Base-by-base conservation (phyloP, 768 basidiomycete species). In the Boletus speciosus region DNA sequence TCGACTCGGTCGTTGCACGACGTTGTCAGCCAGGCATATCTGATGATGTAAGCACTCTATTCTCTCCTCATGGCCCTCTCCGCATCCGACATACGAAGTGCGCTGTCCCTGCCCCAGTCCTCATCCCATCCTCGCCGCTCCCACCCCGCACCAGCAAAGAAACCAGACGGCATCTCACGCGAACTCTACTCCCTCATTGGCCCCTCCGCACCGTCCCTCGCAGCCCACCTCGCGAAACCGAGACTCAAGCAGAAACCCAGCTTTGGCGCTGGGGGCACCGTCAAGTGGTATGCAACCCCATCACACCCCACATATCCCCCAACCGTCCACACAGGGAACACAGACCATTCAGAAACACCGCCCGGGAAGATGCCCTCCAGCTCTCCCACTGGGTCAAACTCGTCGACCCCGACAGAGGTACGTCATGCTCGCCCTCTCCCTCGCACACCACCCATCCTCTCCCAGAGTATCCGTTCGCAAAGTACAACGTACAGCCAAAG, bases 131-230 rank as follows among this genome's bases (percentile, higher is more conserved):
- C 68, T 2, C 81, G 79, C 61, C 86, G 81, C 60, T 55, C 72
- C 4, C 35, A 67, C 23, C 51, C 74, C n/a, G 16, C 73, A 0
- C 51, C 68, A 2, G 64, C 76, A 12, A 80, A 81, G 64, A 92
- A 90, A 71, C 90, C 90, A 4, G 91, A 93, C 19, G 95, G 96
- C 19, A 94, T 98, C 56, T 88, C 93, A 0, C 79, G 94, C 61
- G 95, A 98, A 70, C 79, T 99, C 2, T 98, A 90, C 73, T 86
- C 90, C 1, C 83, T 99, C 55, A 98, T 99, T 60, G 96, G 96
- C n/a, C 85, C 92, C 55, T 89, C 91, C 45, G 88, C 89, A 11
- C 94, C 96, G 0, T 85, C 88, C 2, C 79, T 98, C 46, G 87
- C 85, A 0, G 81, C 89, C 34, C 86, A 90, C 61, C 79, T 86